A percentile compares a stretch with the other conserved stretches of the same genome.
Conservation (phyloP, 225 moss, liverwort and hornwort genomes). For the Takakia lepidozioides region DNA sequence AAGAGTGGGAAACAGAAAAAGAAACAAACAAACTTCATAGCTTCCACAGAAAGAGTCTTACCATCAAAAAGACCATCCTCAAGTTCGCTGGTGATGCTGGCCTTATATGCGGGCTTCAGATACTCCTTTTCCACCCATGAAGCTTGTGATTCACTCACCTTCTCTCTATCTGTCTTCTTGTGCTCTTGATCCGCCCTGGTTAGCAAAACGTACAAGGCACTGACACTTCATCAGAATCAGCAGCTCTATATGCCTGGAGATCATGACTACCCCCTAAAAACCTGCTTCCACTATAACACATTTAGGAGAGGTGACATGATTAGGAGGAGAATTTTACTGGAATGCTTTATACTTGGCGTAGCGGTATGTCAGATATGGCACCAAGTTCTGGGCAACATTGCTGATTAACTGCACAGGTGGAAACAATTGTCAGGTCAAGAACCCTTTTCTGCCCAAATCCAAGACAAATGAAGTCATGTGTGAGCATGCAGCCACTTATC, state of each 20-base stretch:
- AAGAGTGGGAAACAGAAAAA: too few relatives aligned
- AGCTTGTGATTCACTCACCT: slow-evolving; percentile 38
- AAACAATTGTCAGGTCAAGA: too few relatives aligned
- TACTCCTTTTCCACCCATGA: slow-evolving; percentile 56
- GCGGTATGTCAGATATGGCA: slow-evolving; percentile 81
- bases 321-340: slow-evolving; percentile 19
- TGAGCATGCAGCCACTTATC: too few relatives aligned
- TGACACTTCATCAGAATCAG: background rate
- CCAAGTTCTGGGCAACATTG: slow-evolving; percentile 78
- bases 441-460: too few relatives aligned
- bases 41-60: too few relatives aligned
- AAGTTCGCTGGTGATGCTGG: slow-evolving; percentile 66
- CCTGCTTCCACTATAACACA: background rate
- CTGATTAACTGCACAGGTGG: slow-evolving; percentile 53
- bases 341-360: slow-evolving; percentile 72
- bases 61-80: slow-evolving; percentile 97
- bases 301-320: background rate
- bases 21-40: too few relatives aligned
- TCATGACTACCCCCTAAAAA: background rate
- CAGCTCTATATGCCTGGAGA: background rate
- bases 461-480: too few relatives aligned
- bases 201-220: background rate
- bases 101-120: slow-evolving; percentile 60
- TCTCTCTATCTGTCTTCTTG: slow-evolving; percentile 73
- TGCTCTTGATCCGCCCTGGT: slow-evolving; percentile 51